phyloP scores from a whole-genome alignment of 2,329 filamentous ascomycete genomes.

The Fusarium ambrosium region DNA sequence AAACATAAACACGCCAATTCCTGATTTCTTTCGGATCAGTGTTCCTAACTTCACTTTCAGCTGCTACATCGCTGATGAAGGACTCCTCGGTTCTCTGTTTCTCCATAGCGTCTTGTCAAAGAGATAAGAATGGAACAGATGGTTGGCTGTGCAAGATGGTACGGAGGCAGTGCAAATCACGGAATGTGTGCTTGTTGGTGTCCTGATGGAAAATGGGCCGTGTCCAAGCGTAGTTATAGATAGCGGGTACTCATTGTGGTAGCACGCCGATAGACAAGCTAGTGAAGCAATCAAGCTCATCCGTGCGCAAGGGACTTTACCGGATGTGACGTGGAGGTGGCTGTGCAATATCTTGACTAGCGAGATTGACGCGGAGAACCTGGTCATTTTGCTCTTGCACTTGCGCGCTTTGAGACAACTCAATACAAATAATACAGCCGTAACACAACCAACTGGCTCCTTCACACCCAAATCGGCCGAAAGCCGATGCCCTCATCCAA shows the following conservation, averaged over 20 bases:
- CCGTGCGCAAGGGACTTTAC: neutral
- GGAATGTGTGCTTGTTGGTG: neutral
- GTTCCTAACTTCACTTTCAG: neutral
- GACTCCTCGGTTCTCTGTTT: neutral
- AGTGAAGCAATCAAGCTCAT: neutral
- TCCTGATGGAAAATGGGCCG: neutral
- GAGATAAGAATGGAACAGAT: neutral
- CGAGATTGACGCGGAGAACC: neutral
- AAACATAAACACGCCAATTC: neutral
- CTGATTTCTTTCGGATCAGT: neutral
- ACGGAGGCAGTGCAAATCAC: neutral
- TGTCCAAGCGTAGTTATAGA: neutral
- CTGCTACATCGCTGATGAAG: slow-evolving; percentile 1
- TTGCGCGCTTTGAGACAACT: too few species aligned
- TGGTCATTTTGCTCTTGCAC: neutral
- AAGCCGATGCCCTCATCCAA: too few species aligned
- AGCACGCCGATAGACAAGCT: neutral
- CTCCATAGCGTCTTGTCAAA: neutral
- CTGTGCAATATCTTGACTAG: neutral
- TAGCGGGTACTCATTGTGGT: neutral
- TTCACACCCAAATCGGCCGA: too few species aligned
- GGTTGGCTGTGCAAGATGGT: neutral
- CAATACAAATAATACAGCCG: too few species aligned
- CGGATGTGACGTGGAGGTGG: neutral
- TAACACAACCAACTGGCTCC: too few species aligned